Evolutionary conservation across 306 rosid genomes (phyloP).

Genomic region (Begonia fuchsioides): DNA sequence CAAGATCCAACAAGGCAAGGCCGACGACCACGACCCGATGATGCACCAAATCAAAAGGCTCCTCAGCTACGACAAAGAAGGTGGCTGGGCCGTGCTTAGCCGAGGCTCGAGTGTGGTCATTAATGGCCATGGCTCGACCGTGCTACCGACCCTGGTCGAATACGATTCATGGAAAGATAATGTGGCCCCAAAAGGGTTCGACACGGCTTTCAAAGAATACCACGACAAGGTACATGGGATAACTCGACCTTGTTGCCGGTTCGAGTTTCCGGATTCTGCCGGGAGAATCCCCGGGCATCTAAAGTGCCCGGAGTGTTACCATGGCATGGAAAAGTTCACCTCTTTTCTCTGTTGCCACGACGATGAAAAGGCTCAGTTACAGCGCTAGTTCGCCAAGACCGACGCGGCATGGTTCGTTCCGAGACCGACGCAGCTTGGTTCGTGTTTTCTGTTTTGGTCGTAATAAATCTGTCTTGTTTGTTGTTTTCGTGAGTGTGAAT

Average conservation of each 20-base stretch:
- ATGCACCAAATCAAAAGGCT: constrained; percentile 39
- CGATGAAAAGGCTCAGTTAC: constrained; percentile 4
- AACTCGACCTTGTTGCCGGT: constrained; percentile 9
- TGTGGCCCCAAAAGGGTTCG: constrained; percentile 27
- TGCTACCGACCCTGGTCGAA: constrained; percentile 19
- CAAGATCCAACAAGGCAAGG: constrained; percentile 32
- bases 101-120: constrained; percentile 25
- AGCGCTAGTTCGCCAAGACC: not conserved
- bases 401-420: no score
- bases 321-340: constrained; percentile 33
- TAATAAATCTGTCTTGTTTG: no score
- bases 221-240: constrained; percentile 14
- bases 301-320: constrained; percentile 14
- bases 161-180: constrained; percentile 29
- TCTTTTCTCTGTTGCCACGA: constrained; percentile 47
- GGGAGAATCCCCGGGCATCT: constrained; percentile 9
- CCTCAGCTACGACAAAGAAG: constrained; percentile 36
- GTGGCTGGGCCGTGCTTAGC: constrained; percentile 34
- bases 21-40: constrained; percentile 21
- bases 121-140: constrained; percentile 29
- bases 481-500: no score
- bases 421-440: no score
- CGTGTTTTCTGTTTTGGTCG: no score
- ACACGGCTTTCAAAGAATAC: constrained; percentile 18
- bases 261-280: constrained; percentile 5